Evolutionary conservation across 768 basidiomycete species (phyloP), one percentile per base, ranked within the genome.

Genomic region (Lyophyllum shimeji): DNA sequence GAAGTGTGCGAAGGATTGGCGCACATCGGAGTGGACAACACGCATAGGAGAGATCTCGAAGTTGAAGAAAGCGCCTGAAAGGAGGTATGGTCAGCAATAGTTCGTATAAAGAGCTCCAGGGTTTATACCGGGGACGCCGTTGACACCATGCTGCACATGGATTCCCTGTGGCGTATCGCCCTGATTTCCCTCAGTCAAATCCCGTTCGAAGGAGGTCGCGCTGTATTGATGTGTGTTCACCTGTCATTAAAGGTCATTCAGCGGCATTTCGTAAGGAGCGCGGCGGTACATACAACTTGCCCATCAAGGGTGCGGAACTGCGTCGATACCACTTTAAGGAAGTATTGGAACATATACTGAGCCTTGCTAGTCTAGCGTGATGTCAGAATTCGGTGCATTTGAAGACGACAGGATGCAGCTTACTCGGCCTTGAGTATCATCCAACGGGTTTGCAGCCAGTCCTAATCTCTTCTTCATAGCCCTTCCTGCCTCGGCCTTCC

Each of bases 311-410:
- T 90, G 59, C 84, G 82, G 76, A 97, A 98, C 67, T 90, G 89
- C 1, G 96, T 99, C 7, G 94, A 93, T 39, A 99, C 97, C 44
- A 99, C 96, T 73, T 99, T 99, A 66, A 99, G 80, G 85, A 98
- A 98, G 73, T 98, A 96, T 68, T 98, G 94, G 82, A 94, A 97
- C 93, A 97, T 95, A 70, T 93, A 96, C 62, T 93, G 83, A 23
- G 86, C 72, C 66, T 90, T 89, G 61, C 71, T 75, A 0, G 93
- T 94, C 88, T 91, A 55, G 1, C 24, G 4, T 18, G 39, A 18
- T 37, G 4, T 37, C 15, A 18, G 39, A 40, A 18, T 40, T 40
- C 39, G 12, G 39, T 40, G 6, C 2, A 40, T n/a, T n/a, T n/a
- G 15, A 40, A 18, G 18, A 3, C 18, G n/a, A 18, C 8, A n/a